Conservation (phyloP, 495 filamentous ascomycete genomes). For the Hyphodiscus hymeniophilus region DNA sequence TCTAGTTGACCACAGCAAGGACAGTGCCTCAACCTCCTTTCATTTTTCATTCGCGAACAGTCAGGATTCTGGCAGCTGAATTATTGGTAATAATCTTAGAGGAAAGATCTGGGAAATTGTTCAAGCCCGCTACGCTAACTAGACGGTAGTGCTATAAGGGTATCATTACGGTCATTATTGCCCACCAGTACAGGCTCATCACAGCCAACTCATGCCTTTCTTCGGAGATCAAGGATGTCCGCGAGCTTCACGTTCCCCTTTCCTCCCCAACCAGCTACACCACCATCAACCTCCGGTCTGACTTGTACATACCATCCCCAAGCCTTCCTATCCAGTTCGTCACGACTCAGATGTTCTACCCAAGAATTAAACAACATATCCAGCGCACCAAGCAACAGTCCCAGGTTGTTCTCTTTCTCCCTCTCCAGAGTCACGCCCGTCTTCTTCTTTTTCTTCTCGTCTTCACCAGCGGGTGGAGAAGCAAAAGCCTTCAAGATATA, state of each 20-base stretch:
- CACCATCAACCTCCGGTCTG: slow-evolving; percentile 62
- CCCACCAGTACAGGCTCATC: too few species aligned
- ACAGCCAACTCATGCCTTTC: slow-evolving; percentile 25
- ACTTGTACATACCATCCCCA: slow-evolving; percentile 77
- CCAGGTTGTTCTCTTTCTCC: slow-evolving; percentile 60
- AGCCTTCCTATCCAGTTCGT: slow-evolving; percentile 63
- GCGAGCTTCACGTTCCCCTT: slow-evolving; percentile 60
- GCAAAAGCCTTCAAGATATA: slow-evolving; percentile 58
- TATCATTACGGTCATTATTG: slow-evolving; percentile 1
- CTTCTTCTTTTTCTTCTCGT: slow-evolving; percentile 30
- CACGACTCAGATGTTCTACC: slow-evolving; percentile 42
- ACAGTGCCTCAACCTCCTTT: too few species aligned
- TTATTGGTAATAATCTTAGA: too few species aligned
- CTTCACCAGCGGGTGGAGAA: slow-evolving; percentile 19
- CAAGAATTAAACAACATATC: slow-evolving; percentile 65
- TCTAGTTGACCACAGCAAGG: background rate
- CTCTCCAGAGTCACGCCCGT: slow-evolving; percentile 33
- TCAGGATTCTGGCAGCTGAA: too few species aligned
- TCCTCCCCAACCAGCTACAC: slow-evolving; percentile 71
- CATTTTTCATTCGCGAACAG: too few species aligned
- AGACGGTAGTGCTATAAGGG: too few species aligned
- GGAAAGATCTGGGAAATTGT: too few species aligned
- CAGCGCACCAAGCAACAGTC: slow-evolving; percentile 54
- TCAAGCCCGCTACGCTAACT: too few species aligned
- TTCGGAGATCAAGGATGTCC: slow-evolving; percentile 56